Evolutionary conservation across 352 stramenopile genomes (phyloP).

Genomic region (Phytophthora sp.): DNA sequence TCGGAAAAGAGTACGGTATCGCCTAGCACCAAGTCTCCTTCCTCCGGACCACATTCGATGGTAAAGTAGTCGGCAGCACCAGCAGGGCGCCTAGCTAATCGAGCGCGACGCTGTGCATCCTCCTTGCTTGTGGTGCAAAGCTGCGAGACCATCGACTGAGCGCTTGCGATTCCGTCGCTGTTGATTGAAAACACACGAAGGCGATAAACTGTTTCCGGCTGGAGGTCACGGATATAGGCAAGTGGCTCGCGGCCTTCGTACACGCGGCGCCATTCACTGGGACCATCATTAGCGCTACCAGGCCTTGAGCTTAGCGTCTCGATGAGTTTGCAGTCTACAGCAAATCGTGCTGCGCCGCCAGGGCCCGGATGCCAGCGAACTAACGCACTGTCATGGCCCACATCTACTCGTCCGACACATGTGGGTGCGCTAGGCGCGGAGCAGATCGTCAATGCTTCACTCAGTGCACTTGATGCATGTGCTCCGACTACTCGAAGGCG

Average conservation of each 20-base stretch:
- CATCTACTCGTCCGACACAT: slow-evolving; percentile 61
- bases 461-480: slow-evolving; percentile 78
- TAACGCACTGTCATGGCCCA: slow-evolving; percentile 52
- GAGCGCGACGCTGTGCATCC: slow-evolving; percentile 52
- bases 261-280: slow-evolving; percentile 66
- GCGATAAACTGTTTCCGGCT: slow-evolving; percentile 85
- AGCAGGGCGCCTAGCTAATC: slow-evolving; percentile 35
- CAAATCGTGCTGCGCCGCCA: slow-evolving; percentile 69
- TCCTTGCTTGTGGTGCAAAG: slow-evolving; percentile 77
- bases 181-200: slow-evolving; percentile 88
- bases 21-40: slow-evolving; percentile 84
- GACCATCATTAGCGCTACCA: slow-evolving; percentile 21
- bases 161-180: slow-evolving; percentile 52
- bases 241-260: slow-evolving; percentile 85
- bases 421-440: slow-evolving; percentile 63
- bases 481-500: slow-evolving; percentile 78
- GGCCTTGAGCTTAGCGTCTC: slow-evolving; percentile 49
- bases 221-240: slow-evolving; percentile 64
- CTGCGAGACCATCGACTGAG: slow-evolving; percentile 82
- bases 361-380: slow-evolving; percentile 86
- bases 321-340: slow-evolving; percentile 79
- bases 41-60: slow-evolving; percentile 65
- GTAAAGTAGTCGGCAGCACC: slow-evolving; percentile 72
- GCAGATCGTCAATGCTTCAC: slow-evolving; percentile 74
- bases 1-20: slow-evolving; percentile 94